Conservation (phyloP, 257 asterid species). For the Sherardia arvensis region DNA sequence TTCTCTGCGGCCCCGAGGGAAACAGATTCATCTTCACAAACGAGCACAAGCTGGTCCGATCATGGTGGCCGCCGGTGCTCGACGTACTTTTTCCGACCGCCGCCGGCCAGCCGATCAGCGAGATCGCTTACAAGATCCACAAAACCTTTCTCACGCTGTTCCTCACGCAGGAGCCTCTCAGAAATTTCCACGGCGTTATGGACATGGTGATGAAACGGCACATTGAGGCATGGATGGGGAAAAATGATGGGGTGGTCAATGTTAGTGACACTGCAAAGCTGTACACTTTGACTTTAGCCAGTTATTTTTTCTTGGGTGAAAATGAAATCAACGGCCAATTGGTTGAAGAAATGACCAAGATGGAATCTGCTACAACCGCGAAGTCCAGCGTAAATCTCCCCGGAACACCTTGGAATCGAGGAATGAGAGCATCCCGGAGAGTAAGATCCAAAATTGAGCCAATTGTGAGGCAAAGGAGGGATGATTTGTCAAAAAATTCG, state of each 20-base stretch:
- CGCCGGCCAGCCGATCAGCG: background rate
- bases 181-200: background rate
- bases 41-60: background rate
- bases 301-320: conserved; percentile 16
- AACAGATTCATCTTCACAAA: background rate
- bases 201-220: background rate
- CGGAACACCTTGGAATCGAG: background rate
- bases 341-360: background rate
- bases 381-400: background rate
- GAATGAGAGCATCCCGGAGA: background rate
- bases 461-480: background rate
- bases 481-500: background rate
- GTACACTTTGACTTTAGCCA: conserved; percentile 9
- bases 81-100: background rate
- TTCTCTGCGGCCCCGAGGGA: background rate
- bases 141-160: conserved; percentile 5
- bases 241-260: conserved; percentile 1
- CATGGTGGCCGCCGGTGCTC: background rate
- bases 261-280: background rate
- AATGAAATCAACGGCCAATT: conserved; percentile 5
- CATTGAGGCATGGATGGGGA: background rate
- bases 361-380: background rate
- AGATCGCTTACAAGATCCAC: conserved; percentile 6
- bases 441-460: background rate
- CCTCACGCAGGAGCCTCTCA: conserved; percentile 7